Percentiles rank a stretch among this genome's conserved stretches.
Conservation (phyloP, 1,139 yeast species). For the Scheffersomyces segobiensis region DNA sequence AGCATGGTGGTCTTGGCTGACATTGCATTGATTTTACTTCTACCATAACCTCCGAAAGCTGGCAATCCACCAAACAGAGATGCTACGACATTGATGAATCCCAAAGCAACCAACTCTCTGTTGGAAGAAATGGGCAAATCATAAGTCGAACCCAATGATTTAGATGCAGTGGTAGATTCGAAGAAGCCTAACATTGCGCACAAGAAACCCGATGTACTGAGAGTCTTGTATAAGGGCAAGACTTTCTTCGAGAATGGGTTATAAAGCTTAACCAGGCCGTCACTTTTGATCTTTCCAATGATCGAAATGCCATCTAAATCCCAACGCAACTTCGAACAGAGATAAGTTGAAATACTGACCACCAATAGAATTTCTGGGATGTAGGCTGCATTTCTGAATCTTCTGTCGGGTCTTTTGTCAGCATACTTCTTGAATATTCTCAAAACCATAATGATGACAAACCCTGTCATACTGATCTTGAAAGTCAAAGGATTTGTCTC, state of each 20-base stretch:
- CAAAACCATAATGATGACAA: conserved; percentile 40
- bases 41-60: conserved; percentile 94
- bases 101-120: conserved; percentile 79
- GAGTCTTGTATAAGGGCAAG: conserved; percentile 36
- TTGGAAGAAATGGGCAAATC: conserved; percentile 71
- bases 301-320: conserved; percentile 61
- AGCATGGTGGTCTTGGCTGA: conserved; percentile 84
- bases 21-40: conserved; percentile 84
- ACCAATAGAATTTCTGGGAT: conserved; percentile 85
- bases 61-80: conserved; percentile 81
- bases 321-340: conserved; percentile 58
- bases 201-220: conserved; percentile 63
- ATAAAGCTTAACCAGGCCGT: conserved; percentile 22
- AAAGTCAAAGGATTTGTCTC: conserved; percentile 56
- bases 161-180: conserved; percentile 92
- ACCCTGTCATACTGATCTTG: conserved; percentile 50
- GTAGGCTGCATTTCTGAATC: conserved; percentile 40
- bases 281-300: conserved; percentile 61
- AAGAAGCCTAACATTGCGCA: conserved; percentile 90
- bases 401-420: conserved; percentile 13
- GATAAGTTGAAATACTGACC: conserved; percentile 60
- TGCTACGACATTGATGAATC: conserved; percentile 68
- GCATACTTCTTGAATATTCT: conserved; percentile 44
- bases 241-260: conserved; percentile 34
- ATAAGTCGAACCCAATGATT: conserved; percentile 67